phyloP scores from a whole-genome alignment of 306 rosid genomes.

The Cicer judaicum region DNA sequence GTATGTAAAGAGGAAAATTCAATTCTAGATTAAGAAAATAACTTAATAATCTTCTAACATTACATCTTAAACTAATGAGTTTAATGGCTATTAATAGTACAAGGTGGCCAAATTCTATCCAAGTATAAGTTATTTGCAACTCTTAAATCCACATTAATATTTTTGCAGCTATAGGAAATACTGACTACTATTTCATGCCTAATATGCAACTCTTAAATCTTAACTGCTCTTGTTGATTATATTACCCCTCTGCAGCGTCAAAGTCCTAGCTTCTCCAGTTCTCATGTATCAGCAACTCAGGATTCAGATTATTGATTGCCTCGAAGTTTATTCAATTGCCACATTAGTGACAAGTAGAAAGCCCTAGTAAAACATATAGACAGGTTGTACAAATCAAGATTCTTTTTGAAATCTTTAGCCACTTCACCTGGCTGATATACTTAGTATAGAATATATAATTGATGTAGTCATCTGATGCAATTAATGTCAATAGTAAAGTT shows the following conservation, averaged over 20 bases:
- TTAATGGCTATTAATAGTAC: no score
- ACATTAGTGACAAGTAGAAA: slow-evolving; percentile 13
- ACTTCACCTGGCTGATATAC: slow-evolving; percentile 9
- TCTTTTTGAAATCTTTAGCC: slow-evolving; percentile 17
- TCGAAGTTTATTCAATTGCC: not conserved
- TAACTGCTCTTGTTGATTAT: not conserved
- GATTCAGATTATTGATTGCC: not conserved
- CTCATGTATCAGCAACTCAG: slow-evolving; percentile 8
- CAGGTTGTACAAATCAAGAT: slow-evolving; percentile 20
- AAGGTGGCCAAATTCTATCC: no score
- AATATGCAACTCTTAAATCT: slow-evolving; percentile 3
- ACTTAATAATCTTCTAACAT: no score
- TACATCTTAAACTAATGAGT: no score
- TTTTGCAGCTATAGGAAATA: not conserved
- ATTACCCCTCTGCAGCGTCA: slow-evolving; percentile 15
- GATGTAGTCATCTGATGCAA: slow-evolving; percentile 9
- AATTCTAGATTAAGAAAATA: no score
- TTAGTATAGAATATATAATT: not conserved
- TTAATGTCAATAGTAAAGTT: not conserved
- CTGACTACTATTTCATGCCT: not conserved
- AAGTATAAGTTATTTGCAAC: no score
- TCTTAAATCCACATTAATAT: not conserved
- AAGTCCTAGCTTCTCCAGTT: not conserved
- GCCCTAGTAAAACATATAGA: not conserved
- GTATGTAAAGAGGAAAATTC: no score